phyloP scores from a whole-genome alignment of 2,329 filamentous ascomycete genomes.

The Cytospora chrysosperma region DNA sequence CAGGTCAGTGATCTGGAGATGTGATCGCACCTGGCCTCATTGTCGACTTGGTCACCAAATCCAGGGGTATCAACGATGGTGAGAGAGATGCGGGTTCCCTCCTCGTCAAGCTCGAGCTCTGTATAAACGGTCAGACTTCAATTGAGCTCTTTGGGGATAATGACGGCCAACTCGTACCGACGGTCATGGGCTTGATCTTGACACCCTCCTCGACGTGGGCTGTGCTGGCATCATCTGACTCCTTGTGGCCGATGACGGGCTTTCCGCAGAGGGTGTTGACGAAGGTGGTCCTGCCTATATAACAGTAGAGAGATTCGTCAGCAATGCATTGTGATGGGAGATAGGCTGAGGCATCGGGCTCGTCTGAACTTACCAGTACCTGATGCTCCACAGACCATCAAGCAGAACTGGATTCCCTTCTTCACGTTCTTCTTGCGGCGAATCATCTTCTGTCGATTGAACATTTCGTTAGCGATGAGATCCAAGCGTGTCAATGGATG shows the following conservation, averaged over 20 bases:
- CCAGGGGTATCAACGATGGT: conserved; percentile 98
- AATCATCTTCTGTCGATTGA: conserved; percentile 74
- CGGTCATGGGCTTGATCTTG: conserved; percentile 97
- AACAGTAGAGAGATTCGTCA: conserved; percentile 3
- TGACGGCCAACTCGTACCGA: conserved; percentile 63
- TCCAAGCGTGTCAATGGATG: conserved; percentile 21
- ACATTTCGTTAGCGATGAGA: conserved; percentile 31
- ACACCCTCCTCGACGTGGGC: conserved; percentile 96
- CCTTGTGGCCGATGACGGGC: conserved; percentile 85
- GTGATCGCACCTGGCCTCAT: conserved; percentile 79
- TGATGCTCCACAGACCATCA: conserved; percentile 99
- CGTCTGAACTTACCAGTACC: conserved; percentile 75
- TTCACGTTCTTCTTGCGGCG: conserved; percentile 99
- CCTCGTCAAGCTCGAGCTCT: conserved; percentile 96
- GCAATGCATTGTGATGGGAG: conserved; percentile 17
- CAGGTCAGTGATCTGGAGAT: not conserved
- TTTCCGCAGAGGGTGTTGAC: conserved; percentile 99
- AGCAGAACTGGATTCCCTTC: conserved; percentile 99
- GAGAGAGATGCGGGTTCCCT: conserved; percentile 95
- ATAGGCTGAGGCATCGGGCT: conserved; percentile 13
- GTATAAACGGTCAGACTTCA: conserved; percentile 28
- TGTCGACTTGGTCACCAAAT: conserved; percentile 98
- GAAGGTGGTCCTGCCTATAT: conserved; percentile 89
- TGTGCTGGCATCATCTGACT: conserved; percentile 83
- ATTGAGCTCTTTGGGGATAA: conserved; percentile 24